Evolutionary conservation across 148 eudicot species (phyloP), one percentile per base, ranked within the genome.

Genomic region (Vaccinium macrocarpon): DNA sequence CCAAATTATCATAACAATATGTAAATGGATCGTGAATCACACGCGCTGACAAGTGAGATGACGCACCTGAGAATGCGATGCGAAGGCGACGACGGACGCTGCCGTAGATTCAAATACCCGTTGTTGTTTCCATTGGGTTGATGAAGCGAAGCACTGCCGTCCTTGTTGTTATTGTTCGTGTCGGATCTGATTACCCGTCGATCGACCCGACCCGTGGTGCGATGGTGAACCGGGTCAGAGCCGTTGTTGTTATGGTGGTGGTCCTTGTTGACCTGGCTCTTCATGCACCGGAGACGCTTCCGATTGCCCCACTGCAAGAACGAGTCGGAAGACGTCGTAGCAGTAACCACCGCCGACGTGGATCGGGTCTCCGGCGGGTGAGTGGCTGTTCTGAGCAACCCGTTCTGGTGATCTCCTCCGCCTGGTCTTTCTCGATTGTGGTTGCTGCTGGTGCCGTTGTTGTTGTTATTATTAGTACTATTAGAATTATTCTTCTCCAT

Each of bases 221-320:
- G 85, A 53, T 75, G 46, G 6, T 42, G 87, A 79, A 82, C 87
- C 21, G 88, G 76, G n/a, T 56, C 83, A 9, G 76, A 42, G 5
- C 42, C 51, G 42, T 49, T 25, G 56, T 35, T 55, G 52, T 87
- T 52, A 19, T 55, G 21, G 50, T 35, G 51, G 52, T 88, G 88
- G 84, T 88, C 94, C 87, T 90, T 91, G 53, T 90, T 91, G 53
- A 59, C 91, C 83, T 93, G 95, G 83, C 89, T 88, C 93, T 95
- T 95, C 97, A 93, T 92, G 84, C 96, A 94, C 84, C 98, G 88
- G 53, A 91, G 89, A 68, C 97, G 88, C 74, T 95, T 95, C 81
- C 96, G 84, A 53, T 87, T 95, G 2, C 98, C 98, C 98, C 98
- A 95, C 93, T 91, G 93, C 83, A 95, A 84, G 56, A 91, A 92